These are phyloP conservation scores for Chaetomiaceae sp. DNA, from an alignment of 2,329 filamentous ascomycete species.

Conservation along the genomic window DNA sequence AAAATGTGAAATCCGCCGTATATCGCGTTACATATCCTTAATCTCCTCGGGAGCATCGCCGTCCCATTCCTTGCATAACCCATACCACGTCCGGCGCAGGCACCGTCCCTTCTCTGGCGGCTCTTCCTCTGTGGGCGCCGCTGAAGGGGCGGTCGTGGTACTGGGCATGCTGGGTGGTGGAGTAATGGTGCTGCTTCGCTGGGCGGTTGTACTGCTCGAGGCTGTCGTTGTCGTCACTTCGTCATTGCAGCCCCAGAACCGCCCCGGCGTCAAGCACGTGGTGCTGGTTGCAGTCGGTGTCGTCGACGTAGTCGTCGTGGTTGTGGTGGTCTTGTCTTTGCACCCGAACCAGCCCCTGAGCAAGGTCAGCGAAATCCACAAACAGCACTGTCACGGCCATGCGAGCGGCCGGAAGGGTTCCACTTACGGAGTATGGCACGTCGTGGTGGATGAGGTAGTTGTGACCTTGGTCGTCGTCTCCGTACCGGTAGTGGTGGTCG, in stretches of 20 bases:
- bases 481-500: slow-evolving; percentile 46
- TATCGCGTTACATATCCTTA: slow-evolving; percentile 24
- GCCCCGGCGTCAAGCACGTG: slow-evolving; percentile 49
- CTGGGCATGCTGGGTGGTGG: slow-evolving; percentile 26
- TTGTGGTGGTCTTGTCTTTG: slow-evolving; percentile 47
- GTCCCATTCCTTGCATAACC: slow-evolving; percentile 24
- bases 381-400: no score
- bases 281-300: slow-evolving; percentile 32
- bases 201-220: slow-evolving; percentile 21
- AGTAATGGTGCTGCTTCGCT: slow-evolving; percentile 26
- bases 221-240: slow-evolving; percentile 27
- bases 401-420: slow-evolving; percentile 27
- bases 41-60: slow-evolving; percentile 1
- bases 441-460: slow-evolving; percentile 41
- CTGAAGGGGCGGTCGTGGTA: slow-evolving; percentile 30
- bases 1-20: neutral
- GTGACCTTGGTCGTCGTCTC: slow-evolving; percentile 41
- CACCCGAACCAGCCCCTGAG: slow-evolving; percentile 60
- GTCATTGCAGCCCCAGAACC: slow-evolving; percentile 54
- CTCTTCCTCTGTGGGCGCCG: slow-evolving; percentile 19
- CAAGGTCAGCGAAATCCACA: slow-evolving; percentile 44
- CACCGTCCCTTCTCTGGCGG: slow-evolving; percentile 13
- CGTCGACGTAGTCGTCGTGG: slow-evolving; percentile 30
- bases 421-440: slow-evolving; percentile 37
- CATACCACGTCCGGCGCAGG: slow-evolving; percentile 23